A percentile compares a stretch with the other conserved stretches of the same genome.
These are phyloP conservation scores for Gossypium schwendimanii DNA, from an alignment of 441 rosid genomes.

Conservation along the genomic window DNA sequence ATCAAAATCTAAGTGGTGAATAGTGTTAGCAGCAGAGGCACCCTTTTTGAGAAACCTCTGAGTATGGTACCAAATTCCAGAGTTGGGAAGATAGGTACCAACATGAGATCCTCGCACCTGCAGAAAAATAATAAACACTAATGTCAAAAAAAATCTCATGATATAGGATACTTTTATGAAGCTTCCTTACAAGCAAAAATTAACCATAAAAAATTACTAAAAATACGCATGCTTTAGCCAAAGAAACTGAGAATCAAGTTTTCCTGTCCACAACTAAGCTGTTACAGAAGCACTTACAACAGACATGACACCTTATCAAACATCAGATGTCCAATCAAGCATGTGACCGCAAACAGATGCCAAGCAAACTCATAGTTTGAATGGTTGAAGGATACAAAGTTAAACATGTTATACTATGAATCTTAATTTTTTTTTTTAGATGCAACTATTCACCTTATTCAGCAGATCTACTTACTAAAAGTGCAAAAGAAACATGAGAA, in stretches of 20 bases:
- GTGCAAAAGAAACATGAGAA: background rate
- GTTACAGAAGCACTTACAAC: background rate
- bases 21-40: conserved; percentile 42
- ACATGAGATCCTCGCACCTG: conserved; percentile 94
- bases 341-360: background rate
- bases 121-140: conserved; percentile 11
- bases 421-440: background rate
- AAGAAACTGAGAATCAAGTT: background rate
- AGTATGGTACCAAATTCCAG: conserved; percentile 95
- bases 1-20: conserved; percentile 96
- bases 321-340: background rate
- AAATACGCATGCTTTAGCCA: background rate
- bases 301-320: background rate
- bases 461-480: background rate
- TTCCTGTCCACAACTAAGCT: background rate
- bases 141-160: conserved; percentile 7
- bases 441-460: background rate
- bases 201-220: background rate
- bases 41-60: conserved; percentile 76
- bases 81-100: conserved; percentile 87
- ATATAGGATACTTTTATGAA: background rate
- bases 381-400: background rate
- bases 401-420: background rate
- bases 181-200: background rate
- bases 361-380: background rate